Evolutionary conservation across 2,329 filamentous ascomycete genomes (phyloP).

Genomic region (Chaetothyriales sp.): DNA sequence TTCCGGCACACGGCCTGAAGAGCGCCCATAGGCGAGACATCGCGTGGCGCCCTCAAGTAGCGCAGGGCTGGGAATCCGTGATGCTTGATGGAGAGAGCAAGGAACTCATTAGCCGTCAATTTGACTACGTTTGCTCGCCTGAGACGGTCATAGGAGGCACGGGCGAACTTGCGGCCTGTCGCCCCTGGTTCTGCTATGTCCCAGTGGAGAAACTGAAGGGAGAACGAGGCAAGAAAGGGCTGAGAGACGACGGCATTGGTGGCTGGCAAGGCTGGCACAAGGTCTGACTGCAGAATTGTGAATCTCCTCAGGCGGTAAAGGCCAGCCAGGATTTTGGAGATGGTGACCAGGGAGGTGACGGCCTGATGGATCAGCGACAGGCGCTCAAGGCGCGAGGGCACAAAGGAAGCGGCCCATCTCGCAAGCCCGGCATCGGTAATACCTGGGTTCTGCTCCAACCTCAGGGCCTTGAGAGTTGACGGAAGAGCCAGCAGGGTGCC

Average conservation of each 20-base stretch:
- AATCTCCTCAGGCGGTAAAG: conserved; percentile 34
- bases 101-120: conserved; percentile 9
- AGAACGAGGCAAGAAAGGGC: conserved; percentile 34
- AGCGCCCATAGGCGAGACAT: conserved; percentile 29
- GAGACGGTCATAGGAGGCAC: background rate
- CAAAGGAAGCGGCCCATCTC: conserved; percentile 34
- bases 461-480: conserved; percentile 36
- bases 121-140: background rate
- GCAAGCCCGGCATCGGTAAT: conserved; percentile 41
- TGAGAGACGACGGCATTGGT: conserved; percentile 25
- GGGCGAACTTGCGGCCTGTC: background rate
- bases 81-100: conserved; percentile 22
- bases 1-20: conserved; percentile 31
- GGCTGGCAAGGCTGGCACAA: conserved; percentile 31
- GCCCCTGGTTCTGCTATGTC: conserved; percentile 23
- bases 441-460: conserved; percentile 40
- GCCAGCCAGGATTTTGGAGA: conserved; percentile 38
- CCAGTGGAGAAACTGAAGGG: conserved; percentile 42
- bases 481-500: conserved; percentile 36
- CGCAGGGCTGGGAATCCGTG: conserved; percentile 28
- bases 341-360: conserved; percentile 35
- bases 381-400: conserved; percentile 30
- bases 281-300: conserved; percentile 35
- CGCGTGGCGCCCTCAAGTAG: conserved; percentile 28
- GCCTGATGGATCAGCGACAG: conserved; percentile 40